phyloP scores from a whole-genome alignment of 768 basidiomycete species.

The Tylopilus sp. region DNA sequence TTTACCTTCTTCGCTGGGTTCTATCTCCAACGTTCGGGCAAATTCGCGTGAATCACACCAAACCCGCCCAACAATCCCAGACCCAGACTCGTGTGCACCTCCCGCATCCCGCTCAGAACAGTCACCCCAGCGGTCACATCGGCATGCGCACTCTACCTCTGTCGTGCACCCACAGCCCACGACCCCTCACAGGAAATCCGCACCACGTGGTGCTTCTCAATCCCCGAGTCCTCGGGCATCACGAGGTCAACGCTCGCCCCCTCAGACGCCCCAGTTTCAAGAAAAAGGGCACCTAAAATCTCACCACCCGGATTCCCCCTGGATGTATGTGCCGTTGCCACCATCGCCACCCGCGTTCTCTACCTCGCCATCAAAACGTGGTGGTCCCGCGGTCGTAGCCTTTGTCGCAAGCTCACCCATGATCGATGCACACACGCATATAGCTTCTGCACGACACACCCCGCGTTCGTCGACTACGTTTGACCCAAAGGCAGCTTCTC shows the following conservation, averaged over 20 bases:
- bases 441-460: constrained; percentile 11
- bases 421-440: constrained; percentile 10
- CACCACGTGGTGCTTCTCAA: constrained; percentile 5
- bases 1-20: constrained; percentile 28
- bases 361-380: constrained; percentile 28
- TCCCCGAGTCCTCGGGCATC: constrained; percentile 18
- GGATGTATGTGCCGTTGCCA: constrained; percentile 28
- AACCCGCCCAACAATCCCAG: constrained; percentile 21
- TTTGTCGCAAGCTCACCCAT: constrained; percentile 20
- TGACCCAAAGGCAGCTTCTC: constrained; percentile 61
- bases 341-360: constrained; percentile 28
- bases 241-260: constrained; percentile 13
- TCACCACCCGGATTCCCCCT: constrained; percentile 22
- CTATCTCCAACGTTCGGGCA: constrained; percentile 22
- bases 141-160: constrained; percentile 10
- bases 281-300: constrained; percentile 13
- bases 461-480: constrained; percentile 41
- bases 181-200: constrained; percentile 5
- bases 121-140: constrained; percentile 3
- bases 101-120: constrained; percentile 5
- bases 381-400: constrained; percentile 20
- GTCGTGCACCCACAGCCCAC: background rate
- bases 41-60: constrained; percentile 28
- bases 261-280: constrained; percentile 19
- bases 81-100: constrained; percentile 11